phyloP scores from a whole-genome alignment of 306 rosid genomes.

The Vigna mungo region DNA sequence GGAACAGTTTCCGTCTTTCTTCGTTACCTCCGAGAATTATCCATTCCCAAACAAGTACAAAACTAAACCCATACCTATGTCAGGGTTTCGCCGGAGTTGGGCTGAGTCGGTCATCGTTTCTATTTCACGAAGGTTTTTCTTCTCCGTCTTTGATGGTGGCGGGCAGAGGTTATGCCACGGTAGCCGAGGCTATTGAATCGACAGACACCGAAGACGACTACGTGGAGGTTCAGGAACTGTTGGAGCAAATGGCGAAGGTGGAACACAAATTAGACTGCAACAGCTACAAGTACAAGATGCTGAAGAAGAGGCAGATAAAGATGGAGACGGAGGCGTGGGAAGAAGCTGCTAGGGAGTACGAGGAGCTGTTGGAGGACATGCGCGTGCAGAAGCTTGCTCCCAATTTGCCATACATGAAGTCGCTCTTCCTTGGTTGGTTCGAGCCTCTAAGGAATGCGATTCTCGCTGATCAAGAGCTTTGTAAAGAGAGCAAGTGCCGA shows the following conservation, averaged over 20 bases:
- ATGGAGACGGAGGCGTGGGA: constrained; percentile 97
- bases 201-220: constrained; percentile 71
- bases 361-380: constrained; percentile 81
- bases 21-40: constrained; percentile 35
- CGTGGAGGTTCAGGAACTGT: constrained; percentile 64
- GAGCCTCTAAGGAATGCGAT: constrained; percentile 81
- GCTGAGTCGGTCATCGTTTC: constrained; percentile 48
- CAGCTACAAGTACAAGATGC: constrained; percentile 53
- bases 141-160: background rate
- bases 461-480: constrained; percentile 61
- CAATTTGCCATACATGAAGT: constrained; percentile 86
- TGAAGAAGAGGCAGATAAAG: constrained; percentile 74
- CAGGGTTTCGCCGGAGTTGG: constrained; percentile 41
- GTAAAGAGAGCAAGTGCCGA: constrained; percentile 33
- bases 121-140: constrained; percentile 42
- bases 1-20: constrained; percentile 18
- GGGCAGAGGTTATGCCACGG: constrained; percentile 59
- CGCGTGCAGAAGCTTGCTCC: constrained; percentile 92
- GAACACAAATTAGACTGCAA: constrained; percentile 47
- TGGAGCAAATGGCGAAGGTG: constrained; percentile 49
- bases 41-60: constrained; percentile 25
- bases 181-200: constrained; percentile 74
- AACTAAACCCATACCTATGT: background rate
- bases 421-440: constrained; percentile 94
- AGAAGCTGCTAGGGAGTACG: constrained; percentile 83